Evolutionary conservation across 106 monocot genomes (phyloP).

Genomic region (Dendrobium huoshanense): DNA sequence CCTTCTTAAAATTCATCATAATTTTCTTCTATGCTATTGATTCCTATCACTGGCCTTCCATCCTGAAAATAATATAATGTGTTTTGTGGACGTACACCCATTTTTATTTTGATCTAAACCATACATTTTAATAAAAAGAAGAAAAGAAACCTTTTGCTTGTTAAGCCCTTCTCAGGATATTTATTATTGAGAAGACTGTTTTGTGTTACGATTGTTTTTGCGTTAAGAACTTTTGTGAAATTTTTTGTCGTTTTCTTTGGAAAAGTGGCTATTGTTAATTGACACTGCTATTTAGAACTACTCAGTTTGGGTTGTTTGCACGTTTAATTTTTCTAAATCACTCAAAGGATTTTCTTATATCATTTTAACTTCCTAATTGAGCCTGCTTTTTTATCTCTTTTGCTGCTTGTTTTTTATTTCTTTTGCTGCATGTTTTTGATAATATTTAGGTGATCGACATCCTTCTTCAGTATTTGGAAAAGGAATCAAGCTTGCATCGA

Average conservation of each 20-base stretch:
- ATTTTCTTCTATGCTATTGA: not conserved
- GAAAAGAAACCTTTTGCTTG: not conserved
- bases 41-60: not conserved
- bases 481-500: slow-evolving; percentile 57
- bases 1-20: not conserved
- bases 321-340: not conserved
- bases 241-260: not conserved
- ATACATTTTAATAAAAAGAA: not conserved
- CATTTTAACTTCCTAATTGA: not conserved
- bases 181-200: not conserved
- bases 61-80: not conserved
- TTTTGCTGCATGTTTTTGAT: not conserved
- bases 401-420: not conserved
- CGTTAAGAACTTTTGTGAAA: not conserved
- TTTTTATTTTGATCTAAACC: too few relatives aligned
- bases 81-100: not conserved
- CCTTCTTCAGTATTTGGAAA: slow-evolving; percentile 76
- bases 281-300: not conserved
- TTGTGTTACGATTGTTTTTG: slow-evolving; percentile 3
- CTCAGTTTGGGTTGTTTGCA: not conserved
- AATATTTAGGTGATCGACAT: slow-evolving; percentile 69
- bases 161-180: not conserved
- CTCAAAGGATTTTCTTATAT: not conserved
- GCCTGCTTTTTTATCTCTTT: not conserved
- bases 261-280: not conserved